Percentiles rank a stretch among this genome's conserved stretches.
Evolutionary conservation across 192 early-diverging fungal genomes (phyloP).

Genomic region (Radiomyces spectabilis): DNA sequence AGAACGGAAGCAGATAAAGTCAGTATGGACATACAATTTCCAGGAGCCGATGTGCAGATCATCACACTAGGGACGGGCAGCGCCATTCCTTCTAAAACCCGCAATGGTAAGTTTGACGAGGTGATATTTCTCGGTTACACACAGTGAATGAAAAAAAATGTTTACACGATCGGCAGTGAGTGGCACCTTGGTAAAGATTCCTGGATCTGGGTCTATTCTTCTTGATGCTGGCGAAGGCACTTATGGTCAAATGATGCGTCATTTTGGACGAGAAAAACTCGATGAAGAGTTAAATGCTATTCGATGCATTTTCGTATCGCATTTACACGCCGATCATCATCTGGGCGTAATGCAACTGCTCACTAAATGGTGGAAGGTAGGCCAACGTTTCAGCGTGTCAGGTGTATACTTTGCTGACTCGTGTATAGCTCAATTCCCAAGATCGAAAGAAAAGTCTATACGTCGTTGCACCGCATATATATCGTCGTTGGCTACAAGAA

Average conservation of each 20-base stretch:
- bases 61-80: constrained; percentile 89
- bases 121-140: neutral
- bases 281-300: constrained; percentile 50
- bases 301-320: constrained; percentile 80
- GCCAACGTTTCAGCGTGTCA: neutral
- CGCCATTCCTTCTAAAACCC: constrained; percentile 78
- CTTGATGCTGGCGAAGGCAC: constrained; percentile 92
- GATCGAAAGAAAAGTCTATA: too few relatives aligned
- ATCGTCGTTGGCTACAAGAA: constrained; percentile 56
- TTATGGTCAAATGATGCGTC: constrained; percentile 71
- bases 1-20: constrained; percentile 24
- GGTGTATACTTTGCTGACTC: too few relatives aligned
- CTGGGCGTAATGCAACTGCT: constrained; percentile 75
- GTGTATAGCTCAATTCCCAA: too few relatives aligned
- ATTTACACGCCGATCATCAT: constrained; percentile 98
- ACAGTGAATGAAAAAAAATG: neutral
- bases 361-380: constrained; percentile 59
- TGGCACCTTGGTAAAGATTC: constrained; percentile 66
- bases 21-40: constrained; percentile 6
- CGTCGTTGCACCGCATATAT: constrained; percentile 52
- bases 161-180: constrained; percentile 48
- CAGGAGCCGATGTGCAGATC: constrained; percentile 36
- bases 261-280: constrained; percentile 53
- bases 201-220: constrained; percentile 56
- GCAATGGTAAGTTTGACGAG: constrained; percentile 61